phyloP scores from a whole-genome alignment of 208 protist species.

The Tritrichomonas foetus region DNA sequence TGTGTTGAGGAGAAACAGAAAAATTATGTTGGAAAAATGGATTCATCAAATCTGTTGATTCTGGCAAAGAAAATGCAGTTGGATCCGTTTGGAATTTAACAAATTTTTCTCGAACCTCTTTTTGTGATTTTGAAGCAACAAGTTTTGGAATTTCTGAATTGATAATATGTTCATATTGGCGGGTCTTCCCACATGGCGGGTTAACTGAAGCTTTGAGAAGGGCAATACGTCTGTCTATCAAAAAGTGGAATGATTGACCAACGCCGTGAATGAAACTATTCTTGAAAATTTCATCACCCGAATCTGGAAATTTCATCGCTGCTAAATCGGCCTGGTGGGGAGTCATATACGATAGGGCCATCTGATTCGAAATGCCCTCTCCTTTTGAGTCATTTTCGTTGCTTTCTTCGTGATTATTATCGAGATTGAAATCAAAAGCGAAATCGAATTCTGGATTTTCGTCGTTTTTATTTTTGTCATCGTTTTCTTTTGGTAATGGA shows the following conservation, averaged over 20 bases:
- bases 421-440: too few species aligned
- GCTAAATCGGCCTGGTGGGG: not conserved
- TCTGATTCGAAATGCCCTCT: too few species aligned
- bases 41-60: not conserved
- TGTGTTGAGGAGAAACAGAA: conserved; percentile 4
- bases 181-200: too few species aligned
- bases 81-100: not conserved
- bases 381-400: not conserved
- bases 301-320: not conserved
- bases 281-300: not conserved
- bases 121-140: not conserved
- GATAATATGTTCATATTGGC: not conserved
- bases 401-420: not conserved
- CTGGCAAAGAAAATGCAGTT: not conserved
- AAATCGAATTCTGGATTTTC: too few species aligned
- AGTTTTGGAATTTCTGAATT: not conserved
- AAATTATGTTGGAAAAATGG: not conserved
- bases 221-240: not conserved
- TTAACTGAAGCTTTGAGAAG: not conserved
- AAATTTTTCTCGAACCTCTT: not conserved
- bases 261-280: not conserved
- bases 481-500: not conserved
- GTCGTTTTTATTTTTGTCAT: too few species aligned
- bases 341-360: not conserved
- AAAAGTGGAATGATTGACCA: not conserved